phyloP scores from a whole-genome alignment of 805 yeast species.

The Candida hungchunana region DNA sequence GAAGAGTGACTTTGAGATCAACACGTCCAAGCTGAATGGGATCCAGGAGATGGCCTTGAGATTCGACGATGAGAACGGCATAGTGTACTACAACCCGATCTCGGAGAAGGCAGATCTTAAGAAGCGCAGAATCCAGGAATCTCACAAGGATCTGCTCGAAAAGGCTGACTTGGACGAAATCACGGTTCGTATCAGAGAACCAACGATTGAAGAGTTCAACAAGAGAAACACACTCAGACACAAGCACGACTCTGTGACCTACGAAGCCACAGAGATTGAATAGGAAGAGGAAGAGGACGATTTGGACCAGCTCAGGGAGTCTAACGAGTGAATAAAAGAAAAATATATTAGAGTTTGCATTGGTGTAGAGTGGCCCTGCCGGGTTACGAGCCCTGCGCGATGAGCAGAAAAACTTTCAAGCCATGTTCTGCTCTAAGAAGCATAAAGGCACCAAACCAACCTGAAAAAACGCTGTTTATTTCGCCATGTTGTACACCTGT shows the following conservation, averaged over 20 bases:
- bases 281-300: conserved; percentile 29
- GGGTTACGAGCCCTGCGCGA: too few relatives aligned
- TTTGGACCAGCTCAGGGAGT: conserved; percentile 15
- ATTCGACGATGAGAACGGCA: conserved; percentile 47
- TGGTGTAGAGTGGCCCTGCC: too few relatives aligned
- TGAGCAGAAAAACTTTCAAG: background rate
- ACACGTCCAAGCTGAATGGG: conserved; percentile 31
- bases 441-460: background rate
- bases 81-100: conserved; percentile 76
- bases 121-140: conserved; percentile 65
- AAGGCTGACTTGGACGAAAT: conserved; percentile 59
- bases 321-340: conserved; percentile 1
- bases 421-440: too few relatives aligned
- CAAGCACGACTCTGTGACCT: conserved; percentile 74
- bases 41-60: conserved; percentile 59
- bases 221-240: conserved; percentile 66
- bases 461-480: background rate
- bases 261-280: conserved; percentile 47
- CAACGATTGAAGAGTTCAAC: conserved; percentile 64
- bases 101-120: conserved; percentile 75
- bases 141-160: conserved; percentile 49
- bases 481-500: conserved; percentile 52
- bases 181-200: conserved; percentile 62
- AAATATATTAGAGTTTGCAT: too few relatives aligned
- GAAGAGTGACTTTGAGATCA: conserved; percentile 77